These are phyloP conservation scores for Sphaerobolus stellatus DNA, from an alignment of 1,284 basidiomycete genomes.

Conservation along the genomic window DNA sequence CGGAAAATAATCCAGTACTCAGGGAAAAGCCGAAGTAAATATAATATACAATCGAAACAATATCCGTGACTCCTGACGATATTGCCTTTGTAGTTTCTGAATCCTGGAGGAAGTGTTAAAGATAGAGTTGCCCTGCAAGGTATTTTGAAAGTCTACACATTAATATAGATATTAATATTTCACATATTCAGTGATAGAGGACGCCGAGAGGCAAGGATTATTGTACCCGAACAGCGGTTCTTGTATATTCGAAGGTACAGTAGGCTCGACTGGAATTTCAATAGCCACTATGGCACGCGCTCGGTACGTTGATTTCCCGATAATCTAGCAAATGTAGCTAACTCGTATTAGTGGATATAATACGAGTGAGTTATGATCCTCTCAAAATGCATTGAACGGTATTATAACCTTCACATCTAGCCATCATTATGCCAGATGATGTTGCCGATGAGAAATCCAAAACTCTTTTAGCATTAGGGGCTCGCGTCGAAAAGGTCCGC, in stretches of 20 bases:
- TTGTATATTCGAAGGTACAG: slow-evolving; percentile 96
- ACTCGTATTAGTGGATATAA: slow-evolving; percentile 62
- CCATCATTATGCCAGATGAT: slow-evolving; percentile 93
- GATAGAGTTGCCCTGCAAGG: slow-evolving; percentile 93
- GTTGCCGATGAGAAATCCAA: slow-evolving; percentile 91
- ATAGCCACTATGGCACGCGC: slow-evolving; percentile 91
- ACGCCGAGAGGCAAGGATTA: slow-evolving; percentile 85
- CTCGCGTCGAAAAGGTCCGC: slow-evolving; percentile 80
- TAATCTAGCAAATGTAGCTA: not conserved
- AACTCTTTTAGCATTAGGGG: slow-evolving; percentile 82
- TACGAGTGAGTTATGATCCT: slow-evolving; percentile 51
- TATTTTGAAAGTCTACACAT: slow-evolving; percentile 37
- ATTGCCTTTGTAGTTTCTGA: slow-evolving; percentile 66
- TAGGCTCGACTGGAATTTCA: slow-evolving; percentile 96
- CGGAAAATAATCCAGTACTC: not conserved
- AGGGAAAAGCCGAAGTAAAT: slow-evolving; percentile 88
- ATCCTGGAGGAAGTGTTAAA: slow-evolving; percentile 97
- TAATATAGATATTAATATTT: not conserved
- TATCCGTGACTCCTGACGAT: not conserved
- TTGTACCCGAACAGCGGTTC: slow-evolving; percentile 87
- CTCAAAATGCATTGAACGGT: not conserved
- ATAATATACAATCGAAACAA: not conserved
- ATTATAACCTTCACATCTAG: slow-evolving; percentile 35
- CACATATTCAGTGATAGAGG: slow-evolving; percentile 72
- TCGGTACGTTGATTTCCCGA: slow-evolving; percentile 48